Percentiles rank a stretch among this genome's conserved stretches.
phyloP scores from a whole-genome alignment of 331 rosid species.

The Ulmus americana region DNA sequence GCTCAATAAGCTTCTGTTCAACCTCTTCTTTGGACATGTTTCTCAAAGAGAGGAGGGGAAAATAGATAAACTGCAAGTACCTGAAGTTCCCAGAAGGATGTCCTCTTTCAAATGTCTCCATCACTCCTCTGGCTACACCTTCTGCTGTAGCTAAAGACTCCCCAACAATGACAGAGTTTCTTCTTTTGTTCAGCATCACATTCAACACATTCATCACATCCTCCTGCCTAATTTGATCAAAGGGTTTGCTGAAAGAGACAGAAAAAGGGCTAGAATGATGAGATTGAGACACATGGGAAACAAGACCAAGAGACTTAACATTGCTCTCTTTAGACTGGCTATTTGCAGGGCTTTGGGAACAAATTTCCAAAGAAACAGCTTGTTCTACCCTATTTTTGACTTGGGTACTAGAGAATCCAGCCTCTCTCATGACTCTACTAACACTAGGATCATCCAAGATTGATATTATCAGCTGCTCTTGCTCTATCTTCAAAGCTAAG shows the following conservation, averaged over 20 bases:
- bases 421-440: constrained; percentile 85
- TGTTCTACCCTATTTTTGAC: constrained; percentile 61
- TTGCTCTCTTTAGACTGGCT: constrained; percentile 37
- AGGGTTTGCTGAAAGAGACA: constrained; percentile 23
- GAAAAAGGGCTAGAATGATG: constrained; percentile 28
- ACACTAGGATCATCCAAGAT: constrained; percentile 85
- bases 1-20: constrained; percentile 57
- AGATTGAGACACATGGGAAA: constrained; percentile 21
- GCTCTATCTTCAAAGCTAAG: constrained; percentile 66
- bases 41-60: constrained; percentile 60
- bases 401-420: constrained; percentile 71
- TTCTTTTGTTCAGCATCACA: constrained; percentile 47
- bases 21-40: constrained; percentile 51
- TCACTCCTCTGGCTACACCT: constrained; percentile 51
- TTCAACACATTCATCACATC: constrained; percentile 50
- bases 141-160: constrained; percentile 50
- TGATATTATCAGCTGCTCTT: constrained; percentile 67
- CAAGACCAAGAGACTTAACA: constrained; percentile 32
- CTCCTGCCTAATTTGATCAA: constrained; percentile 24
- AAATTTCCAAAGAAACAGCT: constrained; percentile 51
- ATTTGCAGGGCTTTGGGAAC: constrained; percentile 29
- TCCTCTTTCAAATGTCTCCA: constrained; percentile 59
- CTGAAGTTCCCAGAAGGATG: constrained; percentile 33
- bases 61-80: constrained; percentile 50
- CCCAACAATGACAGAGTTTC: constrained; percentile 60